phyloP scores from a whole-genome alignment of 208 protist genomes.

The Crithidia expoeki region DNA sequence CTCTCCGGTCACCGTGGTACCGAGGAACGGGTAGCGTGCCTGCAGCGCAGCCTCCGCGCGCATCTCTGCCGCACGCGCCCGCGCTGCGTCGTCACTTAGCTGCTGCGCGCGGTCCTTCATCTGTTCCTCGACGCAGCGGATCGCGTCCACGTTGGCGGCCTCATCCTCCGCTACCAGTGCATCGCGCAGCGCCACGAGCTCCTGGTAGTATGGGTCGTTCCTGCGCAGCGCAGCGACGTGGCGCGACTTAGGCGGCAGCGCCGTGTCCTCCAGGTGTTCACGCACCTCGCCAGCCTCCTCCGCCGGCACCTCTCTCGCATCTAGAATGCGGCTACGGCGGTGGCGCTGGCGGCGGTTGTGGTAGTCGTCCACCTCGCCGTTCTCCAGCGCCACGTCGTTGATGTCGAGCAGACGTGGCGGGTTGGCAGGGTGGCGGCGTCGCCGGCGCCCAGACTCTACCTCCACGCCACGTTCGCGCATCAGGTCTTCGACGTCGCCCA shows the following conservation, averaged over 20 bases:
- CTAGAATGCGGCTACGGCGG: slow-evolving; percentile 21
- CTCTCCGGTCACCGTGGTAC: not conserved
- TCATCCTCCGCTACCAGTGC: slow-evolving; percentile 37
- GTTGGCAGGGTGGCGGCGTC: slow-evolving; percentile 20
- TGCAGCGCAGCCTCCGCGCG: slow-evolving; percentile 26
- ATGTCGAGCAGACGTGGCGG: slow-evolving; percentile 40
- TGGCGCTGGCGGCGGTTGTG: slow-evolving; percentile 32
- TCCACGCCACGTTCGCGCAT: slow-evolving; percentile 35
- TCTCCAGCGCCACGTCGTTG: slow-evolving; percentile 35
- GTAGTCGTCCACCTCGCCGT: slow-evolving; percentile 34
- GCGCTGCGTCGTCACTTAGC: slow-evolving; percentile 30
- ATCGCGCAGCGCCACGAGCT: slow-evolving; percentile 17
- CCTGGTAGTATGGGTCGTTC: slow-evolving; percentile 55
- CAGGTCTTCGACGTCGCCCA: slow-evolving; percentile 33
- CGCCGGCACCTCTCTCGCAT: slow-evolving; percentile 25
- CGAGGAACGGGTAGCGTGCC: slow-evolving; percentile 33
- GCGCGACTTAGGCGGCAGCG: slow-evolving; percentile 22
- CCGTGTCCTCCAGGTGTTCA: slow-evolving; percentile 27
- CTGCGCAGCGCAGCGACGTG: slow-evolving; percentile 21
- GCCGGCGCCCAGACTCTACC: slow-evolving; percentile 36
- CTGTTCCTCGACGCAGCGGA: slow-evolving; percentile 37
- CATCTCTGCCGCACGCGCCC: slow-evolving; percentile 17
- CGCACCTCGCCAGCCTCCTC: slow-evolving; percentile 25
- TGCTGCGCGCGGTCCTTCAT: slow-evolving; percentile 21
- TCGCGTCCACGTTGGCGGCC: slow-evolving; percentile 33